Base-by-base conservation (phyloP, 2,329 filamentous ascomycete genomes). In the Talaromyces sp. region DNA sequence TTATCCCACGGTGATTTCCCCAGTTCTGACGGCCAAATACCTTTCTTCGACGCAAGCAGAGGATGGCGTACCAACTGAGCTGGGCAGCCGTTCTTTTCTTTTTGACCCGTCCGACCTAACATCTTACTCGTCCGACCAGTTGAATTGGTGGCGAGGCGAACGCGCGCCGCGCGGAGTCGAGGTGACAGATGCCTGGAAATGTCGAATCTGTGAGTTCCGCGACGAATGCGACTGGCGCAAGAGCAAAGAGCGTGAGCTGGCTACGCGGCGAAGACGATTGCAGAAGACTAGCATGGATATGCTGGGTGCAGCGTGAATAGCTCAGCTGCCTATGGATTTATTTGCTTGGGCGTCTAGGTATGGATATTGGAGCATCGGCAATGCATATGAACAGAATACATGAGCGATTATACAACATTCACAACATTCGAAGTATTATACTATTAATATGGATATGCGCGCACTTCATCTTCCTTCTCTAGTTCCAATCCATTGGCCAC, bases 131-230 rank as follows among this genome's bases (percentile, higher is more conserved):
- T 71, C 77, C 0, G 82, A 85, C 2, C 88, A 90, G 65, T 86
- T 97, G 84, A 74, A 82, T n/a, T 97, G 92, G 92, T 98, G 94
- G 94, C 86, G 85, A 34, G 94, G 93, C 0, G 81, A 89, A 68
- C 80, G 93, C 16, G 77, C 83, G 56, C 86, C 92, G 0, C 81
- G 82, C 7, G 94, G 94, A 0, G 93, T 97, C 2, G 82, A 85
- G 6, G 83, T 96, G 6, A 88, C 93, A 69, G 93, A 97, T 68
- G 90, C 91, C 0, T 96, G 89, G 78, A 98, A 97, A 74, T 98
- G 94, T 72, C 80, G 86, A 23, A 86, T 83, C 28, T 98, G 94
- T 70, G 92, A 96, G 66, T 97, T 97, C 73, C 85, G 83, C 0
- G 87, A 91, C 2, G 82, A 80, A 1, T 98, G 94, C 73, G 82